Evolutionary conservation across 139 green algal species (phyloP), one percentile per base, ranked within the genome.

Genomic region (Coccomyxa sp.): DNA sequence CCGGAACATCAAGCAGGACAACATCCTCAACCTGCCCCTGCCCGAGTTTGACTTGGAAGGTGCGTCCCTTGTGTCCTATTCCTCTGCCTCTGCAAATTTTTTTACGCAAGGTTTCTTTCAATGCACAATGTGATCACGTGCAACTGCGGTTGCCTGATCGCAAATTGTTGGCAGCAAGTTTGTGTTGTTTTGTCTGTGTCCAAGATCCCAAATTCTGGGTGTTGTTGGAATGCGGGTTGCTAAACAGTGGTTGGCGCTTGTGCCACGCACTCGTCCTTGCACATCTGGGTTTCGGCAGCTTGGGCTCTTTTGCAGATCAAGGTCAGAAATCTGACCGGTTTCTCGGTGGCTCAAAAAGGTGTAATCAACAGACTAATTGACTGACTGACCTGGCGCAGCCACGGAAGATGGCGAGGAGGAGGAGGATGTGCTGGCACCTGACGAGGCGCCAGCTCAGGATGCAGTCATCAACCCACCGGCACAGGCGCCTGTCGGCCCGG

Each of bases 11-110:
- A 27, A 89, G 76, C 80, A 87, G 78, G 86, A 87, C 80, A 89
- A 89, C 80, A 89, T 89, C 10, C 81, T 89, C 13, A 89, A 89
- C 68, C 86, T 89, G 83, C 86, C 86, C 23, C 58, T 89, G 27
- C 86, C 86, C 27, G 83, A 89, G 31, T 63, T 83, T 32, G 80
- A 87, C 32, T 13, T 68, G 12, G 58, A 58, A 66, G 75, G 28
- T 45, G 57, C n/a, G 15, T 23, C 13, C 10, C 57, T 58, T 74
- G 18, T 14, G 13, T 38, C 13, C 79, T 15, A 15, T 13, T 4
- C 13, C 58, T 11, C 77, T 18, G 13, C 59, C 28, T 32, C 16
- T 83, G 80, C 60, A 77, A 11, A 32, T 21, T 21, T 1, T 77
- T 21, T 77, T 63, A 18, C 9, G 59, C 17, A 31, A 15, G 59